Base-by-base conservation (phyloP, 208 protist species). In the Porcisia deanei region DNA sequence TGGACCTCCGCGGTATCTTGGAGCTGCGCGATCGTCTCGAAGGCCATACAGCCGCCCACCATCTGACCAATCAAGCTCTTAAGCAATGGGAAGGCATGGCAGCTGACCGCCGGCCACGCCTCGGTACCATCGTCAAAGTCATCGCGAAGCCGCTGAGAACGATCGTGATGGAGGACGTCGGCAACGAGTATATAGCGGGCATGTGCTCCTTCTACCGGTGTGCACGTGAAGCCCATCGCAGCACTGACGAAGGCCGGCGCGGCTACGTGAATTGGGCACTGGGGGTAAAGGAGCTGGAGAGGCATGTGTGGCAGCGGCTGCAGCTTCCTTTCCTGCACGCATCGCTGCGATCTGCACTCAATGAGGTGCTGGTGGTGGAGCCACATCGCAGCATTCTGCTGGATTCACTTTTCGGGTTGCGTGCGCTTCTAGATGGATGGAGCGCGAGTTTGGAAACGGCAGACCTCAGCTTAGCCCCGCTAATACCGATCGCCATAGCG, bases 341-440 rank as follows among this genome's bases (percentile, higher is more conserved):
- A 20, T 75, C 77, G n/a, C 43, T 91, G 53, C 81, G 73, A 1
- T 81, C 71, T 60, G 68, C 72, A 12, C 41, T 95, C 65, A 66
- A 80, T 39, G 76, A 86, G 20, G 76, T 86, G 30, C 81, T 95
- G 16, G 71, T 95, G 39, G 73, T 89, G 43, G 85, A 90, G 55
- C 77, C 80, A 16, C 88, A 93, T 66, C 84, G 87, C 58, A 47
- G 57, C 37, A 68, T 95, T 67, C 81, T 95, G 60, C 80, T 93
- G 20, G 88, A 93, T 63, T 43, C 69, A 2, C 65, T 79, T n/a
- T 79, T 79, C 67, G 91, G 91, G 8, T 81, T 93, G 58, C 76
- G 77, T 37, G 80, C 85, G n/a, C 78, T 88, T 79, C 85, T 95
- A 37, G 87, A 91, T 30, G 77, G 77, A 25, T 94, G 85, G 85